Percentiles rank a stretch among this genome's conserved stretches.
Conservation (phyloP, 164 flowering plant genomes). For the Magnolia sinica region DNA sequence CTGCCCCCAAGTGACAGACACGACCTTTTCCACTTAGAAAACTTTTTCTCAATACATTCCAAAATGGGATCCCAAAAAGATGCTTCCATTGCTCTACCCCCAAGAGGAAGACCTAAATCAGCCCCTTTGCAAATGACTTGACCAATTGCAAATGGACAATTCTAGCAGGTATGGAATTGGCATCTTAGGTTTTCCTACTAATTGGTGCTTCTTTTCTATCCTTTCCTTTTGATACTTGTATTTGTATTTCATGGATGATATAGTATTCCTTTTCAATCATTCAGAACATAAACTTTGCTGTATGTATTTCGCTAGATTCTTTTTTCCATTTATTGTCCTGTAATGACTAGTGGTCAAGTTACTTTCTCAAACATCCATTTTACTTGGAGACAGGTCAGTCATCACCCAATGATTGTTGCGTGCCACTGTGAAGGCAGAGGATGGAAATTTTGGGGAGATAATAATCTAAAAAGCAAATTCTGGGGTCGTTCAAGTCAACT, state of each 20-base stretch:
- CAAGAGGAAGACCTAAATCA: too few species aligned
- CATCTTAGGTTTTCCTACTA: too few species aligned
- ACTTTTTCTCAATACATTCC: too few species aligned
- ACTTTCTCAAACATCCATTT: not conserved
- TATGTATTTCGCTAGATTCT: not conserved
- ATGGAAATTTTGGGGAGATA: conserved; percentile 87
- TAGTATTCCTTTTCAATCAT: not conserved
- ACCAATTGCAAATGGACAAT: too few species aligned
- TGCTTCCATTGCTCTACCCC: too few species aligned
- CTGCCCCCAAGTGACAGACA: too few species aligned
- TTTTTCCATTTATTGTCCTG: not conserved
- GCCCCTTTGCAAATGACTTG: too few species aligned
- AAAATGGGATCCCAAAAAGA: too few species aligned
- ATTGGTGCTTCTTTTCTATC: not conserved
- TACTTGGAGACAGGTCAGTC: conserved; percentile 33
- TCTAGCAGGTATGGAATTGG: too few species aligned
- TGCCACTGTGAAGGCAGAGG: conserved; percentile 72
- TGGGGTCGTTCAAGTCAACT: conserved; percentile 91
- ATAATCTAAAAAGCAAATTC: conserved; percentile 74
- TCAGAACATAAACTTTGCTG: not conserved
- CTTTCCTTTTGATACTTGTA: not conserved
- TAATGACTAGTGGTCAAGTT: not conserved
- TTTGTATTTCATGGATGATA: not conserved
- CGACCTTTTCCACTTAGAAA: too few species aligned
- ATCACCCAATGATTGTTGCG: conserved; percentile 45